Evolutionary conservation across 257 asterid genomes (phyloP).

Genomic region (Capsicum chinense): DNA sequence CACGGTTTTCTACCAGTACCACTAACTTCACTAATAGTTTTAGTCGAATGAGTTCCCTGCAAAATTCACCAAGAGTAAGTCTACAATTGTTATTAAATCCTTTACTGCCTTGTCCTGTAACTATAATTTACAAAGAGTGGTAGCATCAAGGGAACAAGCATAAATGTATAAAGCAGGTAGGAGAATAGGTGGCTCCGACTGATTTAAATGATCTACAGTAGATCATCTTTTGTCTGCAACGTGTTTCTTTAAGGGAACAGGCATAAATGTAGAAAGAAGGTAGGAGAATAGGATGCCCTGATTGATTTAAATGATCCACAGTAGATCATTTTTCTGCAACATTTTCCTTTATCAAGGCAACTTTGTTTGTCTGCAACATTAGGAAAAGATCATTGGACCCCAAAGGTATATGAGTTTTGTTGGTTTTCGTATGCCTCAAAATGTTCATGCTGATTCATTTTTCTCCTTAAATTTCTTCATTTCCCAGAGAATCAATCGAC

Average conservation of each 20-base stretch:
- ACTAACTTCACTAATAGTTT: constrained; percentile 92
- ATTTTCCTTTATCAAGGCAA: background rate
- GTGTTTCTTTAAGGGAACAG: background rate
- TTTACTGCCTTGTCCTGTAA: background rate
- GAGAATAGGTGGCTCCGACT: background rate
- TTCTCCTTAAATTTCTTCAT: background rate
- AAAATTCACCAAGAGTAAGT: constrained; percentile 10
- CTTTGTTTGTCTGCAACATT: background rate
- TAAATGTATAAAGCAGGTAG: background rate
- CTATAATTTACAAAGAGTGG: background rate
- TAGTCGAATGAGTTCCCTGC: constrained; percentile 95
- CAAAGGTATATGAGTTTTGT: background rate
- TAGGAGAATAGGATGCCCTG: background rate
- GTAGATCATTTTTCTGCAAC: background rate
- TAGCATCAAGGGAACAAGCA: background rate
- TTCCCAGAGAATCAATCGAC: background rate
- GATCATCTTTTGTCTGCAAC: background rate
- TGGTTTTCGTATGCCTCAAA: background rate
- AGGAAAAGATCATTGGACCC: background rate
- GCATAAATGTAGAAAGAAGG: background rate
- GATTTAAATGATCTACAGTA: background rate
- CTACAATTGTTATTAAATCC: background rate
- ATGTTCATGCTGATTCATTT: background rate
- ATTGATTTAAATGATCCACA: background rate
- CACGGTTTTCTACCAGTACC: constrained; percentile 97